A percentile compares a stretch with the other conserved stretches of the same genome.
Conservation (phyloP, 2,329 filamentous ascomycete genomes). For the Neofusicoccum cordaticola region DNA sequence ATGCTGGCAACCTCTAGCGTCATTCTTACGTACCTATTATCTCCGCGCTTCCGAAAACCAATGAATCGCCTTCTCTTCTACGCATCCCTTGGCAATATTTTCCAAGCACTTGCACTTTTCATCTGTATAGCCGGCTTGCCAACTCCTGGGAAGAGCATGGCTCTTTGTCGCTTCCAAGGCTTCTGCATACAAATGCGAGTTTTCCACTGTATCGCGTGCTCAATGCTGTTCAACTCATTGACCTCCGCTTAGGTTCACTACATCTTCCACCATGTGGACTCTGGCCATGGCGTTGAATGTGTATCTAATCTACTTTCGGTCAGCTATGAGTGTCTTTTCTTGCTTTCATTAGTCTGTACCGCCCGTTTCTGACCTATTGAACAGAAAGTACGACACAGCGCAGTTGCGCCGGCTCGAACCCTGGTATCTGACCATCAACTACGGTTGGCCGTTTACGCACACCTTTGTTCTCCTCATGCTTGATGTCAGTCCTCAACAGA, state of each 20-base stretch:
- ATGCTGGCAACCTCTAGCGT: slow-evolving; percentile 39
- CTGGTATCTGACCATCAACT: slow-evolving; percentile 67
- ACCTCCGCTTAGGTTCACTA: slow-evolving; percentile 63
- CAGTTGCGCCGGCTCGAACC: slow-evolving; percentile 68
- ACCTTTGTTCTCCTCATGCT: slow-evolving; percentile 68
- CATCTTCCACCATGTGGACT: slow-evolving; percentile 72
- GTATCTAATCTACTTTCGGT: slow-evolving; percentile 70
- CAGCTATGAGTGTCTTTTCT: slow-evolving; percentile 18
- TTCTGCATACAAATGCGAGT: slow-evolving; percentile 79
- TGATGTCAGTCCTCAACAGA: slow-evolving; percentile 43
- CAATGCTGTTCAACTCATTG: slow-evolving; percentile 14
- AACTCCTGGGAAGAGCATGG: slow-evolving; percentile 42
- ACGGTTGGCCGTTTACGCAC: slow-evolving; percentile 70
- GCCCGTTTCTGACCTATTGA: too few species aligned
- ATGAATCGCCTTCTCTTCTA: slow-evolving; percentile 87
- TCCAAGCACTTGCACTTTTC: slow-evolving; percentile 72
- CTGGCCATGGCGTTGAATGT: slow-evolving; percentile 82
- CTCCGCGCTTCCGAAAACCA: slow-evolving; percentile 73
- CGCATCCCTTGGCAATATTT: slow-evolving; percentile 75
- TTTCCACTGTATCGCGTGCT: background rate
- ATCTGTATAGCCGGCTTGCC: slow-evolving; percentile 63
- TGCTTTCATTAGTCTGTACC: too few species aligned
- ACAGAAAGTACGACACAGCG: slow-evolving; percentile 60
- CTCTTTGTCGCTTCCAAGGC: slow-evolving; percentile 72
- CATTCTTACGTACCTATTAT: slow-evolving; percentile 65